Base-by-base conservation (phyloP, 2,329 filamentous ascomycete genomes). In the Dothistroma septosporum region DNA sequence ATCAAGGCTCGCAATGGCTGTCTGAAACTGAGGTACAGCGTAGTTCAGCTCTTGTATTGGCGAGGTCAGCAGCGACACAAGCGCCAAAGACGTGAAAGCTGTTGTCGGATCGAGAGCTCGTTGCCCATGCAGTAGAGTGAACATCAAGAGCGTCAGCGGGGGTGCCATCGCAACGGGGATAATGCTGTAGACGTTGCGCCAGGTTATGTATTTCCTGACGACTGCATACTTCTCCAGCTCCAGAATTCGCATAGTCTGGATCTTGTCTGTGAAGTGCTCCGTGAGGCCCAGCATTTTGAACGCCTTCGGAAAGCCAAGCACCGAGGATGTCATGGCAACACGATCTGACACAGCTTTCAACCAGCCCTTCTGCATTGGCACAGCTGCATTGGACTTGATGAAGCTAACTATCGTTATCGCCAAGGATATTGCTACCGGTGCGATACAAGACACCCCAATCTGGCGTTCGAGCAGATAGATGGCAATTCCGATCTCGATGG, bases 271-370 rank as follows among this genome's bases (percentile, higher is more conserved):
- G 48, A 68, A 59, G 52, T 62, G 60, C 4, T 60, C 57, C 2
- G 62, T 63, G 21, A 64, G 52, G 4, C 66, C 66, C 2, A 66
- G 61, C 64, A 68, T 66, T 32, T 66, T 68, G 59, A 65, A 64
- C 4, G 53, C 64, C 35, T 64, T 64, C 1, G 64, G 62, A 14
- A 46, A 62, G 1, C 54, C 59, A 9, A 68, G 53, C 1, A 68
- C 62, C 5, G 64, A 58, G 4, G 66, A 64, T 14, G 64, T 68
- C 48, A 58, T 64, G 9, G 61, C 59, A 8, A 66, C 61, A 24
- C 66, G 55, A 16, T 62, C 54, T 28, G 60, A 63, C 2, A 65
- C 58, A 19, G 59, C 59, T 12, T 53, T 46, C 7, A 66, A 35
- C 64, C 64, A 68, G 28, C 52, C 41, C 53, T 60, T 66, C 21